phyloP scores from a whole-genome alignment of 192 early-diverging fungal species.

The Coemansia sp. region DNA sequence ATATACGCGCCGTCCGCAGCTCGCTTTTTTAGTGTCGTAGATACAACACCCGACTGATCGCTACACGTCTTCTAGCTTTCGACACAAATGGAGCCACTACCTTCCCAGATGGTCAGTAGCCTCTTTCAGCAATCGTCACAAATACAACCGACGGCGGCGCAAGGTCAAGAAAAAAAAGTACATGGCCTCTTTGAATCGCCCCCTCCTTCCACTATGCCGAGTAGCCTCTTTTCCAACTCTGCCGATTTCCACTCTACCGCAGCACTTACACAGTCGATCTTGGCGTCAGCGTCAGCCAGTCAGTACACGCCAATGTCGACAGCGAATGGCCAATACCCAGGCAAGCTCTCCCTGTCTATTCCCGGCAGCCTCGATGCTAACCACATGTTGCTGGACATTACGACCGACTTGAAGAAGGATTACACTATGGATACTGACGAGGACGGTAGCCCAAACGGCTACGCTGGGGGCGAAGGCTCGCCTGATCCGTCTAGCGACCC shows the following conservation, averaged over 20 bases:
- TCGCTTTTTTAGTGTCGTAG: not conserved
- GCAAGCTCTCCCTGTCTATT: conserved; percentile 3
- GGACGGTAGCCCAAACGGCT: not conserved
- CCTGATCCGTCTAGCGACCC: conserved; percentile 29
- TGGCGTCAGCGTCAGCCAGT: not conserved
- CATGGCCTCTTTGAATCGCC: not conserved
- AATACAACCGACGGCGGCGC: conserved; percentile 16
- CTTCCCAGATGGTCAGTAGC: conserved; percentile 26
- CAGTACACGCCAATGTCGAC: conserved; percentile 10
- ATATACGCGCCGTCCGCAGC: conserved; percentile 4
- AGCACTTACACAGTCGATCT: not conserved
- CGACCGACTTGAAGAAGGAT: conserved; percentile 1
- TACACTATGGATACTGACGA: conserved; percentile 22
- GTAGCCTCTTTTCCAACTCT: not conserved
- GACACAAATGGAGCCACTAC: conserved; percentile 36
- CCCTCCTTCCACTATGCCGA: not conserved
- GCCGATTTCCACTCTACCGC: not conserved
- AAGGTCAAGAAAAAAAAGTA: not conserved
- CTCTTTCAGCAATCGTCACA: conserved; percentile 42
- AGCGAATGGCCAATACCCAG: not conserved
- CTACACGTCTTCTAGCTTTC: not conserved
- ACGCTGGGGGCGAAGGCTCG: conserved; percentile 13
- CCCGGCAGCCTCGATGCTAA: not conserved
- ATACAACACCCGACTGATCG: conserved; percentile 9
- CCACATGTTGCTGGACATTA: conserved; percentile 2